A percentile compares a stretch with the other conserved stretches of the same genome.
These are phyloP conservation scores for Ascochyta koolunga DNA, from an alignment of 2,329 filamentous ascomycete species.

Conservation along the genomic window DNA sequence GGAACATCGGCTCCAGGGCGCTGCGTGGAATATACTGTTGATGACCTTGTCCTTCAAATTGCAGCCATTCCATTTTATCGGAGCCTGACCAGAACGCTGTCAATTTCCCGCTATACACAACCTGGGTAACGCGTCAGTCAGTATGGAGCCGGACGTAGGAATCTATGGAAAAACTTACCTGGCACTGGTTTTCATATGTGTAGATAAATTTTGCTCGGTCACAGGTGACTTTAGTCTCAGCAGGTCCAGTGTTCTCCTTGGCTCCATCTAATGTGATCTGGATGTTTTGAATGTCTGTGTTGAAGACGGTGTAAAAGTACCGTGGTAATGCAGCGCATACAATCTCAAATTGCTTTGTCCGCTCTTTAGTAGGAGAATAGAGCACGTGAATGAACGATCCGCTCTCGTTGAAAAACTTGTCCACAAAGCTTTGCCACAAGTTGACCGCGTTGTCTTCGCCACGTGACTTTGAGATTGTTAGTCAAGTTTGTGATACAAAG, in stretches of 20 bases:
- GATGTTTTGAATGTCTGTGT: constrained; percentile 80
- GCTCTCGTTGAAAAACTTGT: constrained; percentile 77
- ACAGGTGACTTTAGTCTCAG: constrained; percentile 77
- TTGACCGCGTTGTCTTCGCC: constrained; percentile 64
- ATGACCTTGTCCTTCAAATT: constrained; percentile 77
- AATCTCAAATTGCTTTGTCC: constrained; percentile 85
- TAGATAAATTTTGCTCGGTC: constrained; percentile 81
- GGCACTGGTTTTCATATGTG: constrained; percentile 83
- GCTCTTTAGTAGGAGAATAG: constrained; percentile 58
- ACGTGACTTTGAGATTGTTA: constrained; percentile 35
- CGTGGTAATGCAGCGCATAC: constrained; percentile 79
- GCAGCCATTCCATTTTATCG: constrained; percentile 82
- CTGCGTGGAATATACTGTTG: constrained; percentile 83
- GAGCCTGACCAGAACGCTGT: constrained; percentile 77
- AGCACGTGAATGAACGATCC: constrained; percentile 80
- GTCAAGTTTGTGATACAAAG: background rate
- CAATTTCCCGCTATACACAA: constrained; percentile 78
- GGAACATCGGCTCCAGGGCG: constrained; percentile 56
- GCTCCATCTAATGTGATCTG: constrained; percentile 81
- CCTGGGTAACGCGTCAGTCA: constrained; percentile 54
- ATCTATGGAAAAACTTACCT: constrained; percentile 61
- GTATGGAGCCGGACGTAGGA: background rate
- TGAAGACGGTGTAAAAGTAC: constrained; percentile 89
- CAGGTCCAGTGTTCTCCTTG: constrained; percentile 62
- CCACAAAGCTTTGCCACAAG: constrained; percentile 82